Evolutionary conservation across 169 alveolate genomes (phyloP).

Genomic region (Plasmodium inui): DNA sequence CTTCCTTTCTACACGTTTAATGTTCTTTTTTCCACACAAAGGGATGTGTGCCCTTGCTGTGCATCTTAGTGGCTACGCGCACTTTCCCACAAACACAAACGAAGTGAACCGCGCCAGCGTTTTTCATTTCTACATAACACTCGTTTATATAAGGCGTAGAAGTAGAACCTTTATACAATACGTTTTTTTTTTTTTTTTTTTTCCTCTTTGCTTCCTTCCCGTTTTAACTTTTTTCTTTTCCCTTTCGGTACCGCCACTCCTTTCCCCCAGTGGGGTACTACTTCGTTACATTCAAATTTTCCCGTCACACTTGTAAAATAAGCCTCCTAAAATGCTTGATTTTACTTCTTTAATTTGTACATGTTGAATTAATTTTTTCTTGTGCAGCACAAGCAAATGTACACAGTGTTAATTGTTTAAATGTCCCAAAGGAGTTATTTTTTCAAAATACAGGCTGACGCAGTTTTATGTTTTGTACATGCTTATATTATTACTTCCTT

Average conservation of each 20-base stretch:
- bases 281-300: background rate
- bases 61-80: background rate
- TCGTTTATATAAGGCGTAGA: background rate
- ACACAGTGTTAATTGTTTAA: background rate
- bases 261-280: background rate
- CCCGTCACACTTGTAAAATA: background rate
- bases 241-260: background rate
- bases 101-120: background rate
- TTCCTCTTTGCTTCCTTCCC: background rate
- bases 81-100: background rate
- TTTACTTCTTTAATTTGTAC: background rate
- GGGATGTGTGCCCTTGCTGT: background rate
- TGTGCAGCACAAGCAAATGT: background rate
- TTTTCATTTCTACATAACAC: background rate
- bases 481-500: background rate
- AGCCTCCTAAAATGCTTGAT: background rate
- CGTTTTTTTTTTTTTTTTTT: background rate
- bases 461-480: background rate
- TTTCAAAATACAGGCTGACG: background rate
- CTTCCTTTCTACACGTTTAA: background rate
- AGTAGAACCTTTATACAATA: background rate
- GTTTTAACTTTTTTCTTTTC: background rate
- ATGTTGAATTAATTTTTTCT: background rate
- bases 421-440: constrained; percentile 7
- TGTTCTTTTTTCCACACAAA: background rate